These are phyloP conservation scores for Hanseniaspora taiwanica DNA, from an alignment of 805 yeast species.

Conservation along the genomic window DNA sequence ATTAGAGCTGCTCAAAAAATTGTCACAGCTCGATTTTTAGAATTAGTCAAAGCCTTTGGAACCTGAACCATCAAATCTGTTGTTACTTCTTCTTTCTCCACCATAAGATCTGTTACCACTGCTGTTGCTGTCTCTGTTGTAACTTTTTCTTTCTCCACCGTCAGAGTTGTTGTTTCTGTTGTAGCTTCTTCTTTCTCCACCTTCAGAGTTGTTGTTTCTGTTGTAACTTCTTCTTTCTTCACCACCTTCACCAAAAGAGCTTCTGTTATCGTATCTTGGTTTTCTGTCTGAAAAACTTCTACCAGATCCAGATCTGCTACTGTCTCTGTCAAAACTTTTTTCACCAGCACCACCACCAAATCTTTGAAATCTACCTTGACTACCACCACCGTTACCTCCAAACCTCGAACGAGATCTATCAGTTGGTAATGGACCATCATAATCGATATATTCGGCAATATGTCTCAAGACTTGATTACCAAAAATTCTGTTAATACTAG, in stretches of 20 bases:
- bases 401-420: conserved; percentile 6
- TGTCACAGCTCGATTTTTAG: not conserved
- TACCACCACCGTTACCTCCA: conserved; percentile 11
- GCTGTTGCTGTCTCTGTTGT: not conserved
- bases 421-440: conserved; percentile 6
- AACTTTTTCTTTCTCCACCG: conserved; percentile 30
- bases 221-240: too few relatives aligned
- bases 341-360: conserved; percentile 33
- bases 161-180: conserved; percentile 55
- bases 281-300: conserved; percentile 2
- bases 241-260: conserved; percentile 4
- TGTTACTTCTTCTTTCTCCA: not conserved
- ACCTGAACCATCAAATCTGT: not conserved
- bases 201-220: not conserved
- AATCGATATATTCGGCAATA: conserved; percentile 5
- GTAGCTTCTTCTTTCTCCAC: conserved; percentile 28
- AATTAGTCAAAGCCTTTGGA: not conserved
- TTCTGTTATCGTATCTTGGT: conserved; percentile 3
- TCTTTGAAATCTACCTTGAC: conserved; percentile 4
- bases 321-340: not conserved
- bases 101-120: not conserved
- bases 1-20: not conserved
- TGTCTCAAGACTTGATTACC: conserved; percentile 21
- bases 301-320: not conserved
- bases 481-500: conserved; percentile 17